Percentiles rank a stretch among this genome's conserved stretches.
These are phyloP conservation scores for Kodamaea derodonti DNA, from an alignment of 1,139 yeast species.

Conservation along the genomic window DNA sequence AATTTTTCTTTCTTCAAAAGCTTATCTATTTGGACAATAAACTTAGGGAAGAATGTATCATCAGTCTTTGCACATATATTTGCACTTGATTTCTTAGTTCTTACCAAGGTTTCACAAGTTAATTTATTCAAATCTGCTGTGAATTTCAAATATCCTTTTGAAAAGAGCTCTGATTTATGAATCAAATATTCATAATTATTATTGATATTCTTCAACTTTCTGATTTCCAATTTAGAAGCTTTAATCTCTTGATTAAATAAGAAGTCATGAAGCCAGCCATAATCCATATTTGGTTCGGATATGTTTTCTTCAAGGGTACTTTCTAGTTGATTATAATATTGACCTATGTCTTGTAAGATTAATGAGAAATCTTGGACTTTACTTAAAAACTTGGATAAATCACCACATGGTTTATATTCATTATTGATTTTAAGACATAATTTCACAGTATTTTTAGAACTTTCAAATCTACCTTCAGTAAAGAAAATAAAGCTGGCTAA, in stretches of 20 bases:
- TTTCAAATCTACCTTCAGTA: conserved; percentile 48
- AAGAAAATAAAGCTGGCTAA: conserved; percentile 45
- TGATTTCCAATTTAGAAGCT: conserved; percentile 30
- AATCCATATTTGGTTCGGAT: conserved; percentile 24
- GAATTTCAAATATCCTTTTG: conserved; percentile 13
- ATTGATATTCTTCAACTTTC: conserved; percentile 19
- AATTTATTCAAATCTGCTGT: conserved; percentile 33
- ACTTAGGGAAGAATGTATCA: conserved; percentile 41
- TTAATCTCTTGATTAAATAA: conserved; percentile 26
- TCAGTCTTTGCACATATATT: conserved; percentile 32
- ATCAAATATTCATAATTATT: conserved; percentile 34
- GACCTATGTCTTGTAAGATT: conserved; percentile 39
- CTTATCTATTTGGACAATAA: conserved; percentile 41
- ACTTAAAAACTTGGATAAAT: conserved; percentile 41
- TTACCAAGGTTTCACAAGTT: conserved; percentile 46
- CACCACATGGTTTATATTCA: conserved; percentile 55
- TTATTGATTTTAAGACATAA: conserved; percentile 69
- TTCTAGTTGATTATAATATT: conserved; percentile 26
- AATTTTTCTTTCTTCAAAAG: conserved; percentile 37
- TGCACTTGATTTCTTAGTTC: conserved; percentile 25
- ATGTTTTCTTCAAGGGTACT: conserved; percentile 15
- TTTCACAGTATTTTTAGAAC: conserved; percentile 47
- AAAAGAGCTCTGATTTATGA: conserved; percentile 19
- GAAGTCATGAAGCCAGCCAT: conserved; percentile 18
- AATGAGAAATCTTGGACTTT: conserved; percentile 30